Evolutionary conservation across 2,329 filamentous ascomycete species (phyloP).

Genomic region (Penicillium sp.): DNA sequence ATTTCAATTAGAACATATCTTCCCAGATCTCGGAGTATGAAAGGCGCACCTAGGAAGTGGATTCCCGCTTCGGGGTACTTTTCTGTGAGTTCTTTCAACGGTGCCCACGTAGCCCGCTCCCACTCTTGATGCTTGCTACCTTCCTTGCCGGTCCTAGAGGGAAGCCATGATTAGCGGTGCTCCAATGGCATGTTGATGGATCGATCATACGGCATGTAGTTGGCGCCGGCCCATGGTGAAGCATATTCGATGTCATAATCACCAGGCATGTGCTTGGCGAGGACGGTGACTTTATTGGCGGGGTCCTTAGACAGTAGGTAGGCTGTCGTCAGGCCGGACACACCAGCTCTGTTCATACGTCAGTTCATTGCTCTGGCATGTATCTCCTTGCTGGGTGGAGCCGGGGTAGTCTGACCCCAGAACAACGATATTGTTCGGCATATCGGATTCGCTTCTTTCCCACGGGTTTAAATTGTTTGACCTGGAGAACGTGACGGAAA

Average conservation of each 20-base stretch:
- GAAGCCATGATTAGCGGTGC: not conserved
- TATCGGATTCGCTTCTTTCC: slow-evolving; percentile 11
- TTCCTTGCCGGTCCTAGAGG: slow-evolving; percentile 37
- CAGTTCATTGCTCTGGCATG: slow-evolving; percentile 4
- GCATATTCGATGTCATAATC: slow-evolving; percentile 91
- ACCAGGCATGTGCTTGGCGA: slow-evolving; percentile 88
- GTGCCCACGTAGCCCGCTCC: slow-evolving; percentile 65
- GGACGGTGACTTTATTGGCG: slow-evolving; percentile 62
- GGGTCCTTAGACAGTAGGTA: slow-evolving; percentile 58
- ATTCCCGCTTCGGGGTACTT: slow-evolving; percentile 75
- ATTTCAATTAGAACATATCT: not conserved
- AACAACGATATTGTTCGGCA: slow-evolving; percentile 42
- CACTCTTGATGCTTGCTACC: slow-evolving; percentile 47
- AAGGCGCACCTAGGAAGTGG: slow-evolving; percentile 65
- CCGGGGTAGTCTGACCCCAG: slow-evolving; percentile 32
- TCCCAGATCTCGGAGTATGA: not conserved
- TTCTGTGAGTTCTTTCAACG: slow-evolving; percentile 58
- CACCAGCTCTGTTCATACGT: slow-evolving; percentile 54
- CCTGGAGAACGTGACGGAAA: not conserved
- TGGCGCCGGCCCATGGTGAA: slow-evolving; percentile 85
- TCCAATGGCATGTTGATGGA: not conserved
- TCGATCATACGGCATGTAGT: slow-evolving; percentile 68
- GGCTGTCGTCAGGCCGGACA: slow-evolving; percentile 65
- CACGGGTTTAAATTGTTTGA: not conserved
- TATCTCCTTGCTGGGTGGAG: slow-evolving; percentile 4